phyloP scores from a whole-genome alignment of 2,329 filamentous ascomycete genomes.

The Fusarium sp. region DNA sequence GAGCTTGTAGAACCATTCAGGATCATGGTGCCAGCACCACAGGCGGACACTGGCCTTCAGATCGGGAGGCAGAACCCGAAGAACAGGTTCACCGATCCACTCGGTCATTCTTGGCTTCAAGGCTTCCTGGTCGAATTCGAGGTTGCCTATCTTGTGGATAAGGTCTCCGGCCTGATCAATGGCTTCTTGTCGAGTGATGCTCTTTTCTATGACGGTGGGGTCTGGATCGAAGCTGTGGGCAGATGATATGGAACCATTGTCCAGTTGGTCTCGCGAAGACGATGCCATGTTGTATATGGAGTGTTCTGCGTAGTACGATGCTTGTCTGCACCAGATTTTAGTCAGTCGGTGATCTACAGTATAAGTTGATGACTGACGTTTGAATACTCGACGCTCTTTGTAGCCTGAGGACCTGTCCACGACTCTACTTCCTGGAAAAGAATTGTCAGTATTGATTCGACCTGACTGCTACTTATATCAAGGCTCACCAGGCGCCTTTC shows the following conservation, averaged over 20 bases:
- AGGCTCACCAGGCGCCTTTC: no score
- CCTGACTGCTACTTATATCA: no score
- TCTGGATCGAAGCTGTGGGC: constrained; percentile 3
- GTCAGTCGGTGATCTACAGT: no score
- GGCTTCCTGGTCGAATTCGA: background rate
- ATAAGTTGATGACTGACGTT: background rate
- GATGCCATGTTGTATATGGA: background rate
- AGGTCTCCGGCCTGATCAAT: accelerated
- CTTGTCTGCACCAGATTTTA: background rate
- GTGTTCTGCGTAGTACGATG: background rate
- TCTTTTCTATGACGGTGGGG: background rate
- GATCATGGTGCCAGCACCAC: background rate
- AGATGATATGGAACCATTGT: background rate
- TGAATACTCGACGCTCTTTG: no score
- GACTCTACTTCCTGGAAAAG: no score
- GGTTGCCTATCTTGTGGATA: background rate
- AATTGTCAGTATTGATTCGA: no score
- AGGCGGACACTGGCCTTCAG: background rate
- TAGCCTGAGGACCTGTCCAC: no score
- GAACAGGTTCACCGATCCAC: background rate
- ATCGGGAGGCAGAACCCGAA: background rate
- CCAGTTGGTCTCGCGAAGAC: accelerated
- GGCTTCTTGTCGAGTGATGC: background rate
- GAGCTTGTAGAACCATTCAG: background rate
- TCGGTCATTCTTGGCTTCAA: background rate